Conservation (phyloP, 1,284 basidiomycete genomes). For the Rhodotorula sp. region DNA sequence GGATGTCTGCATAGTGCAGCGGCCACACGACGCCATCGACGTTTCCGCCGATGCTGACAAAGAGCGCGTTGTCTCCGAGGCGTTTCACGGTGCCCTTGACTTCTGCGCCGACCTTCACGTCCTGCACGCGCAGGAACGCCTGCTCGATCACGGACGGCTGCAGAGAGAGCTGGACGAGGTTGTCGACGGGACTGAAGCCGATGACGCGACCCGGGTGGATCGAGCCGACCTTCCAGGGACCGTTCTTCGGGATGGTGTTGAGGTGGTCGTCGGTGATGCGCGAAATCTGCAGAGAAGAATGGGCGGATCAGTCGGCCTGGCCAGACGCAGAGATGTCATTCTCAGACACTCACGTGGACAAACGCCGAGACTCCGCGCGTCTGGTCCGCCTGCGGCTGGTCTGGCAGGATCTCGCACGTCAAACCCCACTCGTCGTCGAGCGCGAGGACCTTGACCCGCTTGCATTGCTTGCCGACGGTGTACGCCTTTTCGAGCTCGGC, state of each 20-base stretch:
- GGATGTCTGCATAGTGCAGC: slow-evolving; percentile 90
- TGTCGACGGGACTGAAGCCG: slow-evolving; percentile 83
- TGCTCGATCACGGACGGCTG: slow-evolving; percentile 79
- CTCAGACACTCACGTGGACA: slow-evolving; percentile 66
- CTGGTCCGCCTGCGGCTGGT: slow-evolving; percentile 6
- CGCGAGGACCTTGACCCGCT: slow-evolving; percentile 64
- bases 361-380: slow-evolving; percentile 68
- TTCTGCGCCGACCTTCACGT: slow-evolving; percentile 78
- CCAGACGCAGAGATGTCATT: too few species aligned
- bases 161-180: slow-evolving; percentile 79
- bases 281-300: slow-evolving; percentile 66
- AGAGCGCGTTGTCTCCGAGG: slow-evolving; percentile 73
- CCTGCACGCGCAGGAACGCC: slow-evolving; percentile 78
- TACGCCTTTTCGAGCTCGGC: slow-evolving; percentile 56
- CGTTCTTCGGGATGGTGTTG: slow-evolving; percentile 61
- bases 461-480: slow-evolving; percentile 68
- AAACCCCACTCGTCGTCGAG: slow-evolving; percentile 81
- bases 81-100: slow-evolving; percentile 82
- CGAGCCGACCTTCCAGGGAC: slow-evolving; percentile 74
- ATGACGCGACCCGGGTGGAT: slow-evolving; percentile 84
- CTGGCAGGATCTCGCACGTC: slow-evolving; percentile 58
- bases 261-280: slow-evolving; percentile 89
- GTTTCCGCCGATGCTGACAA: slow-evolving; percentile 77
- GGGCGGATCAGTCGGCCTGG: too few species aligned
- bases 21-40: slow-evolving; percentile 94